These are phyloP conservation scores for Candida qinlingensis DNA, from an alignment of 805 yeast species.

Conservation along the genomic window DNA sequence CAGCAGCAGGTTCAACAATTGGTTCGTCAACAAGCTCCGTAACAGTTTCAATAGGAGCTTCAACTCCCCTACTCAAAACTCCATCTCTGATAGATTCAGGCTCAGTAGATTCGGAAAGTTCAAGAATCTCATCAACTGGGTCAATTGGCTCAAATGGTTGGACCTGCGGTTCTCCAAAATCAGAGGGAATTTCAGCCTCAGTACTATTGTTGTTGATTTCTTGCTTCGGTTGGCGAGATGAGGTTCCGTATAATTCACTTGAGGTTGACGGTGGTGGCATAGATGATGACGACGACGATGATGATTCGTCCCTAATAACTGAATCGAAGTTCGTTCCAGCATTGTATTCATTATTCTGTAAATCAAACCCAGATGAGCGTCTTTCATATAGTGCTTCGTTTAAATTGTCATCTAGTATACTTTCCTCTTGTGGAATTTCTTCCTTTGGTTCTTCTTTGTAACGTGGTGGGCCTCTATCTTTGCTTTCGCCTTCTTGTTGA, in stretches of 20 bases:
- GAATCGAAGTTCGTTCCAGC: neutral
- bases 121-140: constrained; percentile 2
- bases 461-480: constrained; percentile 21
- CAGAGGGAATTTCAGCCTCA: neutral
- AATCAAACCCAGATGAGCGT: constrained; percentile 29
- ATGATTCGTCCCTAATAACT: too few relatives aligned
- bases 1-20: neutral
- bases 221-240: too few relatives aligned
- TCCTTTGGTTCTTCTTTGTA: constrained; percentile 22
- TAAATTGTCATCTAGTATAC: constrained; percentile 5
- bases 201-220: too few relatives aligned
- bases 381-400: constrained; percentile 27
- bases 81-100: neutral
- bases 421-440: neutral
- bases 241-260: neutral
- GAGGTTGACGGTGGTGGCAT: neutral
- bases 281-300: neutral
- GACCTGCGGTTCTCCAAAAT: neutral
- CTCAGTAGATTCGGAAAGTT: neutral
- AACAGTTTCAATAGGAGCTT: too few relatives aligned
- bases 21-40: neutral
- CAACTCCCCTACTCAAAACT: too few relatives aligned
- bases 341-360: constrained; percentile 23
- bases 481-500: neutral
- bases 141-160: constrained; percentile 1